Conservation (phyloP, 2,329 filamentous ascomycete species). For the Lasiodiplodia sp. region DNA sequence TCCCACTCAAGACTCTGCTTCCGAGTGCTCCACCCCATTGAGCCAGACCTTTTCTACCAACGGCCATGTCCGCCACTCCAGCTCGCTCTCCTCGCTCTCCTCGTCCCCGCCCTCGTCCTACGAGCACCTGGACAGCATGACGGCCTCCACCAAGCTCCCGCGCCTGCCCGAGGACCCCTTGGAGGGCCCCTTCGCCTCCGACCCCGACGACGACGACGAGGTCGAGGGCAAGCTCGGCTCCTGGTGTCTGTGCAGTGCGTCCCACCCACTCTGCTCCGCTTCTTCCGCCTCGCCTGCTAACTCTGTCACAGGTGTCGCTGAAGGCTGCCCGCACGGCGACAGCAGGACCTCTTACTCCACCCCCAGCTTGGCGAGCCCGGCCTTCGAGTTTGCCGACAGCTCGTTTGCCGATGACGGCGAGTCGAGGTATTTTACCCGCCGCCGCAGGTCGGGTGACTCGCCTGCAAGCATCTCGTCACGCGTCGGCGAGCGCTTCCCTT, state of each 20-base stretch:
- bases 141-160: conserved; percentile 72
- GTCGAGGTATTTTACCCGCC: conserved; percentile 58
- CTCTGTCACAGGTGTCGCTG: conserved; percentile 63
- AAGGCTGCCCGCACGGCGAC: conserved; percentile 64
- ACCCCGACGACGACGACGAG: conserved; percentile 38
- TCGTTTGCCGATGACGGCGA: conserved; percentile 70
- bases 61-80: conserved; percentile 71
- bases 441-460: conserved; percentile 66
- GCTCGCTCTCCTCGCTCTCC: conserved; percentile 77
- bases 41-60: conserved; percentile 73
- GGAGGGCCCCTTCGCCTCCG: conserved; percentile 65
- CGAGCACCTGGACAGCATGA: conserved; percentile 64
- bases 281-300: conserved; percentile 29
- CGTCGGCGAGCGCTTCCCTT: conserved; percentile 67
- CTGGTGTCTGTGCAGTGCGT: conserved; percentile 17
- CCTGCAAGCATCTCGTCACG: conserved; percentile 68
- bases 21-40: conserved; percentile 73
- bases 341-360: conserved; percentile 55
- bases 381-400: conserved; percentile 69
- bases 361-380: conserved; percentile 38
- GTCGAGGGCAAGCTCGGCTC: conserved; percentile 54
- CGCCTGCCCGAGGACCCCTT: conserved; percentile 85
- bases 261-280: not conserved
- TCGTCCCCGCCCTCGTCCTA: conserved; percentile 57
- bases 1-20: conserved; percentile 47